Evolutionary conservation across 441 rosid species (phyloP).

Genomic region (Geranium incanum): DNA sequence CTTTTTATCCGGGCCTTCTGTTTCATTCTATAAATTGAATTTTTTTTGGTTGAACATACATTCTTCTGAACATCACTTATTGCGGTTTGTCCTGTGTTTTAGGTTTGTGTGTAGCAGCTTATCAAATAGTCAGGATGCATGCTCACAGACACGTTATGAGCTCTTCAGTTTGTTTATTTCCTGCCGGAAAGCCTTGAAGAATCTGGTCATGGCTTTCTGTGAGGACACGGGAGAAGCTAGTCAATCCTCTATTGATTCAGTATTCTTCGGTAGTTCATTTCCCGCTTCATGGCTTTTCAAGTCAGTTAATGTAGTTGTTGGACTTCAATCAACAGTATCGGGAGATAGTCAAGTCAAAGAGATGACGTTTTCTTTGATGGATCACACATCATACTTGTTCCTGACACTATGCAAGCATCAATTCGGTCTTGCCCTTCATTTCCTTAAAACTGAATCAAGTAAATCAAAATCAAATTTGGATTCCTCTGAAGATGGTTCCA

Average conservation of each 20-base stretch:
- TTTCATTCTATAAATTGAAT: neutral
- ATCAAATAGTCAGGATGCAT: conserved; percentile 30
- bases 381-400: conserved; percentile 67
- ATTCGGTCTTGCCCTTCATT: conserved; percentile 28
- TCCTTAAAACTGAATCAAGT: conserved; percentile 16
- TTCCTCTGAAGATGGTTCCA: conserved; percentile 29
- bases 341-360: conserved; percentile 31
- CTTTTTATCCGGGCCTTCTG: neutral
- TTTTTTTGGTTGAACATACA: conserved; percentile 18
- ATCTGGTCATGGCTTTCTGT: conserved; percentile 40
- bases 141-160: conserved; percentile 28
- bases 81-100: conserved; percentile 24
- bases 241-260: conserved; percentile 30
- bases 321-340: conserved; percentile 35
- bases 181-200: conserved; percentile 70
- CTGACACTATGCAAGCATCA: conserved; percentile 45
- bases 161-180: conserved; percentile 53
- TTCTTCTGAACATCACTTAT: conserved; percentile 13
- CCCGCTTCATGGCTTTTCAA: conserved; percentile 65
- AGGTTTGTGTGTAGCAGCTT: conserved; percentile 44
- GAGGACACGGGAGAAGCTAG: conserved; percentile 33
- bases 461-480: conserved; percentile 21
- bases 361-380: conserved; percentile 54
- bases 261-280: conserved; percentile 39
- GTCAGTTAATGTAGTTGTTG: conserved; percentile 43